These are phyloP conservation scores for Pichia californica DNA, from an alignment of 805 yeast genomes.

Conservation along the genomic window DNA sequence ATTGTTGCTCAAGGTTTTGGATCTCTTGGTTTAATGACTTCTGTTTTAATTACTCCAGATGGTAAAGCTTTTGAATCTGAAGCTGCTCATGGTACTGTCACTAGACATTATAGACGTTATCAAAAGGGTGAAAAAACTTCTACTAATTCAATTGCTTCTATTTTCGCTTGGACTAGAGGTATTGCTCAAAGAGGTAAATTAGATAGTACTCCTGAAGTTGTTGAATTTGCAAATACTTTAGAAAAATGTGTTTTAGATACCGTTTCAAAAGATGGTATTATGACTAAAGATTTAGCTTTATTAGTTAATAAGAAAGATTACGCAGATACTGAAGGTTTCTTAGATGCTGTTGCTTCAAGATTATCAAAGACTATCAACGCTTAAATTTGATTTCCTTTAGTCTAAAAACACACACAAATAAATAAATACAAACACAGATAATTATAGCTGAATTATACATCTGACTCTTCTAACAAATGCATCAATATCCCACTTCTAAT, in stretches of 20 bases:
- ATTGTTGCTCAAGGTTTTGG: slow-evolving; percentile 87
- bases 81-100: slow-evolving; percentile 86
- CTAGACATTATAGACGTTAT: slow-evolving; percentile 78
- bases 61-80: slow-evolving; percentile 82
- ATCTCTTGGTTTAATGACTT: slow-evolving; percentile 78
- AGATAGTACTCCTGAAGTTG: slow-evolving; percentile 66
- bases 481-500: no score
- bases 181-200: slow-evolving; percentile 73
- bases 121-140: slow-evolving; percentile 80
- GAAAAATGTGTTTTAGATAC: slow-evolving; percentile 68
- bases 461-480: background rate
- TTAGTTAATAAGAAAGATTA: slow-evolving; percentile 53
- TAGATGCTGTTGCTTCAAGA: slow-evolving; percentile 64
- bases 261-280: slow-evolving; percentile 65
- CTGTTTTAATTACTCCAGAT: slow-evolving; percentile 76
- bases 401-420: no score
- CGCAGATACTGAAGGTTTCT: slow-evolving; percentile 70
- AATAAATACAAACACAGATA: no score
- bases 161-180: slow-evolving; percentile 86
- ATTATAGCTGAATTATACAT: slow-evolving; percentile 6
- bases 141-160: slow-evolving; percentile 79
- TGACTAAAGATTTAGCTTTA: slow-evolving; percentile 79
- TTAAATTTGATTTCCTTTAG: background rate
- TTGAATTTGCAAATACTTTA: slow-evolving; percentile 55
- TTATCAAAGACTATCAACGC: slow-evolving; percentile 16